Evolutionary conservation across 495 filamentous ascomycete genomes (phyloP), one percentile per base, ranked within the genome.

Genomic region (Astrothelium subdiscretum): DNA sequence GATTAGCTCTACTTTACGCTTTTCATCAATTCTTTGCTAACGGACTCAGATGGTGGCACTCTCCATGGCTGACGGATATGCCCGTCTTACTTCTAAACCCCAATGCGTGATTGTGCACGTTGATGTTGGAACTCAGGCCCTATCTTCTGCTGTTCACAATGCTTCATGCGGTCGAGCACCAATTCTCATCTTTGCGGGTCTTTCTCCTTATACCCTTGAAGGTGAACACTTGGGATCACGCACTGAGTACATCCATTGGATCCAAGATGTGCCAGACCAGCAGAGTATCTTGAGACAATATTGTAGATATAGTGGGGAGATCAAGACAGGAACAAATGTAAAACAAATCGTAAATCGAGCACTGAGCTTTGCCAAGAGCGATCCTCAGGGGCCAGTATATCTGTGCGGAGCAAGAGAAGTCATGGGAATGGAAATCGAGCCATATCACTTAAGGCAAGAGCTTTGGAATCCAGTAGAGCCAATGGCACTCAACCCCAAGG

Each of bases 241-340:
- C 44, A 96, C 91, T 0, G 92, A 97, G 74, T 97, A 92, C 71
- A 97, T 96, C 69, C 92, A 97, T 70, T 97, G 92, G 89, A 92
- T 96, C 43, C 92, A 97, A 69, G 90, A 97, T 75, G 90, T 97
- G 6, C 92, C 92, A 0, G 91, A 97, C 65, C 92, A 97, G 75
- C 91, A 90, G 71, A 86, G 87, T 71, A 96, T 97, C 63, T 79
- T 97, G 13, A 81, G 81, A 2, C 92, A 97, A 74, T 97, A 97
- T 72, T 97, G 92, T 71, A 83, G 92, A n/a, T 97, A 96, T 71
- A 77, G 87, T 0, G 91, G 79, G 1, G 92, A 97, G 73, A 84
- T 97, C 69, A 96, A 95, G 74, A 88, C 87, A 5, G 92, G 91
- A 3, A 86, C 85, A 70, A 97, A 97, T 70, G 84, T 97, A 42